A percentile compares a stretch with the other conserved stretches of the same genome.
Conservation (phyloP, 306 rosid genomes). For the Quercus robur region DNA sequence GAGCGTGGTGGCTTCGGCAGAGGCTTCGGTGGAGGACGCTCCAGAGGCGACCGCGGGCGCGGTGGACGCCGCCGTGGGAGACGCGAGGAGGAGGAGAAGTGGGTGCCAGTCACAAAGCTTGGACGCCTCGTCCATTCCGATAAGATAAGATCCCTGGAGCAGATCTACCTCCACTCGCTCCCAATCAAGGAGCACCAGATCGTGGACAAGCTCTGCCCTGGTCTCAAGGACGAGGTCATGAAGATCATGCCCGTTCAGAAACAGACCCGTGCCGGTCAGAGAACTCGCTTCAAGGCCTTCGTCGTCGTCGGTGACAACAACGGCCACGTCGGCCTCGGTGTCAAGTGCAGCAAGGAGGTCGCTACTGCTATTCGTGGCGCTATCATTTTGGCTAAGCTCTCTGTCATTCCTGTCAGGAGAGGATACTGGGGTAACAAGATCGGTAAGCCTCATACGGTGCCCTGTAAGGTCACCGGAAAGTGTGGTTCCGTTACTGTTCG, state of each 20-base stretch:
- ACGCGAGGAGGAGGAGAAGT: conserved; percentile 61
- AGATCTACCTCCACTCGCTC: conserved; percentile 40
- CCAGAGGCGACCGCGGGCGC: conserved; percentile 33
- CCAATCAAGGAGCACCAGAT: conserved; percentile 68
- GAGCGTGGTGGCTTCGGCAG: conserved; percentile 15
- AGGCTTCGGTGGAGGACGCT: conserved; percentile 55
- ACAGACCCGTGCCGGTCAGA: conserved; percentile 25
- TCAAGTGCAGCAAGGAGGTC: conserved; percentile 77
- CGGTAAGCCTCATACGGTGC: conserved; percentile 75
- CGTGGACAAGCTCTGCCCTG: conserved; percentile 54
- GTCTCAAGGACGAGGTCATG: conserved; percentile 81
- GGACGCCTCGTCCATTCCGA: conserved; percentile 13
- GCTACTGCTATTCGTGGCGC: conserved; percentile 59
- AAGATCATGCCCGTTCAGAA: conserved; percentile 53
- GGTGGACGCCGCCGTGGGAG: conserved; percentile 56
- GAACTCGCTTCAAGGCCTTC: conserved; percentile 56
- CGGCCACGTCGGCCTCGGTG: conserved; percentile 73
- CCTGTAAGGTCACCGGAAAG: conserved; percentile 50
- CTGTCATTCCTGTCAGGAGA: conserved; percentile 64
- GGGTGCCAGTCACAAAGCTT: conserved; percentile 12
- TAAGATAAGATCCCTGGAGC: conserved; percentile 3
- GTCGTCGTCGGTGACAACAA: conserved; percentile 64
- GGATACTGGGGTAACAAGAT: conserved; percentile 85
- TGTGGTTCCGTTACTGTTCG: conserved; percentile 45
- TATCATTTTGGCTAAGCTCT: conserved; percentile 64